These are phyloP conservation scores for Calonectria pseudoreteaudii DNA, from an alignment of 2,329 filamentous ascomycete genomes.

Conservation along the genomic window DNA sequence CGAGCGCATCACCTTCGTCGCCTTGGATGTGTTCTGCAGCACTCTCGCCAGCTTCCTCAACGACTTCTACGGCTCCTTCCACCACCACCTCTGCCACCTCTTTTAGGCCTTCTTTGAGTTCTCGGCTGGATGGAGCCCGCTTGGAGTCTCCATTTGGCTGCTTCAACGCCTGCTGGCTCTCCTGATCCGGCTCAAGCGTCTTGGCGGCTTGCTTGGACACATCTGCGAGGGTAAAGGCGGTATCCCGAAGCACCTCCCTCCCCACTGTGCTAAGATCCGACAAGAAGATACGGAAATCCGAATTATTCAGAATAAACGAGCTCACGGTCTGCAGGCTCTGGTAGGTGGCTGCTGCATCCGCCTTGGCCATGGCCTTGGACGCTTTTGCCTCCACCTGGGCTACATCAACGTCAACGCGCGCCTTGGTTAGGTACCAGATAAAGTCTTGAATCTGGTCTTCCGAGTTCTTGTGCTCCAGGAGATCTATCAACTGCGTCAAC, in stretches of 20 bases:
- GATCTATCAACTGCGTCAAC: constrained; percentile 83
- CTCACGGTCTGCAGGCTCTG: constrained; percentile 86
- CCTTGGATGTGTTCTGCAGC: constrained; percentile 79
- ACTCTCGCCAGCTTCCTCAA: constrained; percentile 74
- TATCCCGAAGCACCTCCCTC: constrained; percentile 87
- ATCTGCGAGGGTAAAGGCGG: constrained; percentile 81
- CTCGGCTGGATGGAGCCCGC: constrained; percentile 65
- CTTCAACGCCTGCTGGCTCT: constrained; percentile 68
- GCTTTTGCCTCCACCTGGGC: constrained; percentile 44
- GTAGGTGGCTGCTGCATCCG: constrained; percentile 64
- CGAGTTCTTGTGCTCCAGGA: constrained; percentile 84
- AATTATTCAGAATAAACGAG: constrained; percentile 87
- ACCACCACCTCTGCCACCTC: constrained; percentile 66
- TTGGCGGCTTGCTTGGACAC: constrained; percentile 81
- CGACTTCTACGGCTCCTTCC: constrained; percentile 66
- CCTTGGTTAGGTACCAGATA: constrained; percentile 84
- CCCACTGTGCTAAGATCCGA: constrained; percentile 83
- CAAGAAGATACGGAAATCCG: constrained; percentile 89
- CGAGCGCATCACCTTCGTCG: constrained; percentile 77
- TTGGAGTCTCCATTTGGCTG: constrained; percentile 39
- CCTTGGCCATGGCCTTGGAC: constrained; percentile 46
- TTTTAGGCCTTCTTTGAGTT: constrained; percentile 69
- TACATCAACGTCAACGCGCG: constrained; percentile 64
- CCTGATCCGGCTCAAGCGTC: constrained; percentile 75
- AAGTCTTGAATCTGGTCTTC: constrained; percentile 92